A percentile compares a stretch with the other conserved stretches of the same genome.
Evolutionary conservation across 2,329 filamentous ascomycete genomes (phyloP).

Genomic region (Pseudophaeomoniella oleicola): DNA sequence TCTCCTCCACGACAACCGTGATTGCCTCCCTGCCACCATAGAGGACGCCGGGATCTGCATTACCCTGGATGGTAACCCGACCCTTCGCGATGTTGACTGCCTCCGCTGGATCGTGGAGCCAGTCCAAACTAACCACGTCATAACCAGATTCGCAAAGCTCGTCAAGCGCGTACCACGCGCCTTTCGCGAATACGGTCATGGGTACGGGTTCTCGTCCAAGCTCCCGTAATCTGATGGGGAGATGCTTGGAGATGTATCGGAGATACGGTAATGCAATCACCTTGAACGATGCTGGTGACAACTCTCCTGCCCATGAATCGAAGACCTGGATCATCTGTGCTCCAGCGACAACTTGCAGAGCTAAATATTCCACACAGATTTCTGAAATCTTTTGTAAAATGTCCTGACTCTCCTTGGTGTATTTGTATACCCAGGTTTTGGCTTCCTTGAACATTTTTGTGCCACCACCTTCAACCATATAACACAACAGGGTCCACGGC

Average conservation of each 20-base stretch:
- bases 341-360: slow-evolving; percentile 80
- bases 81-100: slow-evolving; percentile 67
- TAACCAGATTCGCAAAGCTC: slow-evolving; percentile 79
- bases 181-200: slow-evolving; percentile 97
- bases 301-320: slow-evolving; percentile 93
- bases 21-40: slow-evolving; percentile 77
- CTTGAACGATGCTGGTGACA: slow-evolving; percentile 71
- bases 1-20: slow-evolving; percentile 64
- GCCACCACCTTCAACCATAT: slow-evolving; percentile 97
- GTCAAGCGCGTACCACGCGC: slow-evolving; percentile 88
- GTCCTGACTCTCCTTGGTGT: slow-evolving; percentile 63
- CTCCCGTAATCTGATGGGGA: slow-evolving; percentile 60
- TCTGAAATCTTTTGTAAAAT: slow-evolving; percentile 84
- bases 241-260: slow-evolving; percentile 63
- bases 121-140: slow-evolving; percentile 87
- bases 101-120: slow-evolving; percentile 78
- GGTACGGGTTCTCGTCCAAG: slow-evolving; percentile 68
- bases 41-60: slow-evolving; percentile 84
- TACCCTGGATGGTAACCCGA: slow-evolving; percentile 77
- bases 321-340: slow-evolving; percentile 96
- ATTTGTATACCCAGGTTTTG: slow-evolving; percentile 94
- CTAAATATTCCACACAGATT: slow-evolving; percentile 87
- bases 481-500: slow-evolving; percentile 92
- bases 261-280: slow-evolving; percentile 79
- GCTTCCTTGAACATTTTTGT: slow-evolving; percentile 87